A percentile compares a stretch with the other conserved stretches of the same genome.
Evolutionary conservation across 805 yeast genomes (phyloP).

Genomic region (Clavispora asparagi): DNA sequence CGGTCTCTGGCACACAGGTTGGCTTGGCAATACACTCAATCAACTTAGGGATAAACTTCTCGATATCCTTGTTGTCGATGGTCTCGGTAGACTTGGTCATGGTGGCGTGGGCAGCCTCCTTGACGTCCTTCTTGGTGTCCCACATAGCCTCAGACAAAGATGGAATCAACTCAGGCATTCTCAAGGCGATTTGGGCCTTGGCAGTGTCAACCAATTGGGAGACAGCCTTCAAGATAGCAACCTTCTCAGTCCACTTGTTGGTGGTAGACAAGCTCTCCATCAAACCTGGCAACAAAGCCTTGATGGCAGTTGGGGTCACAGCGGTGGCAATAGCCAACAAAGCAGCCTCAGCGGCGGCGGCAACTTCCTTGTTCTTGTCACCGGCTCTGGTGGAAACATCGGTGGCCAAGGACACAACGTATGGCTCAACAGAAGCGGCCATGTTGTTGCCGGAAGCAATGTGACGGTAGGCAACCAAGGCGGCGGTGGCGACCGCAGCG

Average conservation of each 20-base stretch:
- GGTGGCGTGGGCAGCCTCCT: slow-evolving; percentile 92
- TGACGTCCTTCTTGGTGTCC: slow-evolving; percentile 99
- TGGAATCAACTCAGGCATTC: slow-evolving; percentile 99
- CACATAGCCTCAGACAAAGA: slow-evolving; percentile 99
- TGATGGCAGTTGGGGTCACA: slow-evolving; percentile 89
- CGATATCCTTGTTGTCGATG: slow-evolving; percentile 99
- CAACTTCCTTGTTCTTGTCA: slow-evolving; percentile 79
- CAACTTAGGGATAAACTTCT: slow-evolving; percentile 96
- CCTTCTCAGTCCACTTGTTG: slow-evolving; percentile 98
- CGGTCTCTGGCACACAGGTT: slow-evolving; percentile 97
- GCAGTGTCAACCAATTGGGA: slow-evolving; percentile 89
- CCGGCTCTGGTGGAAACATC: slow-evolving; percentile 75
- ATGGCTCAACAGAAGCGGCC: slow-evolving; percentile 95
- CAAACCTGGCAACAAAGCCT: slow-evolving; percentile 80
- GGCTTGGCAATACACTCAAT: slow-evolving; percentile 97
- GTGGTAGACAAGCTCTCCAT: slow-evolving; percentile 61
- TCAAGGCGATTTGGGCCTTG: slow-evolving; percentile 90
- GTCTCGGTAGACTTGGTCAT: slow-evolving; percentile 96
- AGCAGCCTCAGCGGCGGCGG: slow-evolving; percentile 71
- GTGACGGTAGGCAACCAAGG: slow-evolving; percentile 77
- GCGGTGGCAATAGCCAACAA: slow-evolving; percentile 72
- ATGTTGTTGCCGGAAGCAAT: slow-evolving; percentile 76
- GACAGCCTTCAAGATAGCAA: slow-evolving; percentile 79
- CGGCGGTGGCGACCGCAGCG: slow-evolving; percentile 58
- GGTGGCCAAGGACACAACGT: slow-evolving; percentile 71